These are phyloP conservation scores for Talaromyces nanjingensis DNA, from an alignment of 495 filamentous ascomycete genomes.

Conservation along the genomic window DNA sequence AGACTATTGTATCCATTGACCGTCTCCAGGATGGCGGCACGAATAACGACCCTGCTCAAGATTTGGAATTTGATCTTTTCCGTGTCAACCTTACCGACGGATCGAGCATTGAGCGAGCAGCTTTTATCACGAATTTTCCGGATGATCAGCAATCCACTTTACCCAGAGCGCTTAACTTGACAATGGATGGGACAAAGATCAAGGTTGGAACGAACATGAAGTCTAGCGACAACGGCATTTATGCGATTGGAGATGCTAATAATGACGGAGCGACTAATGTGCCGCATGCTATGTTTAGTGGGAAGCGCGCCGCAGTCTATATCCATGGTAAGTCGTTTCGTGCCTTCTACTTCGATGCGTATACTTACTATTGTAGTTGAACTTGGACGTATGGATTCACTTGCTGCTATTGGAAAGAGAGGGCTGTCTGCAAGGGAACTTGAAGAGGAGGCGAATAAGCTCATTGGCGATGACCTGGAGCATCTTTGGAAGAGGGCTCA, in stretches of 20 bases:
- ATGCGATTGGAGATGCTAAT: constrained; percentile 51
- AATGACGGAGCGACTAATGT: constrained; percentile 52
- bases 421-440: constrained; percentile 17
- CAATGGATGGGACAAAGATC: constrained; percentile 37
- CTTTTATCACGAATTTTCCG: constrained; percentile 44
- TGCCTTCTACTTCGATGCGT: neutral
- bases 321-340: constrained; percentile 41
- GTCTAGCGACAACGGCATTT: constrained; percentile 44
- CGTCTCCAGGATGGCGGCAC: constrained; percentile 37
- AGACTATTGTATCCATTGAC: constrained; percentile 38
- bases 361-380: constrained; percentile 10
- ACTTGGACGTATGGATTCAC: constrained; percentile 29
- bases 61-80: constrained; percentile 41
- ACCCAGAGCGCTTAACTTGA: constrained; percentile 32
- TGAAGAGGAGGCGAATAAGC: constrained; percentile 22
- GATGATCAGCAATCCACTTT: constrained; percentile 35
- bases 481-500: constrained; percentile 16
- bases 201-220: constrained; percentile 34
- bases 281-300: constrained; percentile 52
- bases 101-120: constrained; percentile 31
- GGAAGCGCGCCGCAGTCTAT: constrained; percentile 49
- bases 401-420: constrained; percentile 27
- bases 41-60: constrained; percentile 29
- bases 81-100: constrained; percentile 45
- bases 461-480: constrained; percentile 30